Evolutionary conservation across 2,329 filamentous ascomycete genomes (phyloP).

Genomic region (Chaetomium sp.): DNA sequence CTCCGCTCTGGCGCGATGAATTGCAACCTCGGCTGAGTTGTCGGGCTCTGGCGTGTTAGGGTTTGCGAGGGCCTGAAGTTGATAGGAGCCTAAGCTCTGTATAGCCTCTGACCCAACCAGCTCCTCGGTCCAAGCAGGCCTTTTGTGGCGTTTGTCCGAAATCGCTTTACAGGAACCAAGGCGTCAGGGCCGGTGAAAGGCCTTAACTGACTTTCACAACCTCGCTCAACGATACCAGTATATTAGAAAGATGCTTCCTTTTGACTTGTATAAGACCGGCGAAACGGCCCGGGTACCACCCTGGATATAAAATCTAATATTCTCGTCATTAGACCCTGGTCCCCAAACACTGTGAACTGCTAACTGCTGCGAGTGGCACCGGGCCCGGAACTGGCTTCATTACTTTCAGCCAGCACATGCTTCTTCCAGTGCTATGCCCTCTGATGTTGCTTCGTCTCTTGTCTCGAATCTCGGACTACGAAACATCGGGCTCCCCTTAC

Average conservation of each 20-base stretch:
- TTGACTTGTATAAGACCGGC: background rate
- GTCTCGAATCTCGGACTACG: background rate
- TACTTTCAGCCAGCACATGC: background rate
- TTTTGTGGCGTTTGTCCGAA: background rate
- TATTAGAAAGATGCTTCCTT: background rate
- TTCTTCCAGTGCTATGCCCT: background rate
- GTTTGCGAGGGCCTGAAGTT: background rate
- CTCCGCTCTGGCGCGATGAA: background rate
- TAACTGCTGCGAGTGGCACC: background rate
- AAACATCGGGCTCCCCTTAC: background rate
- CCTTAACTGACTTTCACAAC: background rate
- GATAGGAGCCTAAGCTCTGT: background rate
- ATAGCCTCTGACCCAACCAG: background rate
- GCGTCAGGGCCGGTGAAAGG: background rate
- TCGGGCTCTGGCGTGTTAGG: background rate
- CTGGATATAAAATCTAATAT: background rate
- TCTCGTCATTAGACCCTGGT: background rate
- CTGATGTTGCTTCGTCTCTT: background rate
- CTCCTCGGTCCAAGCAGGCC: background rate
- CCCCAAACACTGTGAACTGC: background rate
- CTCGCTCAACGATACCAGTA: slow-evolving; percentile 1
- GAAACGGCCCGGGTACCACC: background rate
- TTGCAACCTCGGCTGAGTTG: background rate
- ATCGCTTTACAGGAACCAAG: background rate
- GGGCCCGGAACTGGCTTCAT: background rate